Conservation (phyloP, 2,329 filamentous ascomycete species). For the Ascocoryne sarcoides region DNA sequence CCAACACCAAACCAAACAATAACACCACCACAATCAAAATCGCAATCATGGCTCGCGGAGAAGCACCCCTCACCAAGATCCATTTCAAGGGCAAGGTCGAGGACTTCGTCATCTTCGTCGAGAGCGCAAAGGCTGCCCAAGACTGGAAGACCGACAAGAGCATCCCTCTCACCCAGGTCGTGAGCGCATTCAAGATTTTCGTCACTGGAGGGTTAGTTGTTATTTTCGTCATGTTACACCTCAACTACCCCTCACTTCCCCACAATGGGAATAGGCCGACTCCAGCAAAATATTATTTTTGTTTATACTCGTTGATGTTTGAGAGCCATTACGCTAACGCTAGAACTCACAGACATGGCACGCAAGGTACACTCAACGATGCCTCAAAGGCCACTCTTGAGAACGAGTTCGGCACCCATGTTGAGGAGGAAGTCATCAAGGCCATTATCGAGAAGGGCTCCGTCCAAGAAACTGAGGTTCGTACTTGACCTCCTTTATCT, state of each 20-base stretch:
- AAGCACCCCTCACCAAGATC: conserved; percentile 51
- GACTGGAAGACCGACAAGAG: conserved; percentile 78
- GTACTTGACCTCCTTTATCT: conserved; percentile 20
- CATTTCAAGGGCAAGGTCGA: conserved; percentile 61
- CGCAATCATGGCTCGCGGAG: conserved; percentile 45
- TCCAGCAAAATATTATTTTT: too few species aligned
- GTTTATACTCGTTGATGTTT: too few species aligned
- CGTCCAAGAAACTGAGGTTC: conserved; percentile 52
- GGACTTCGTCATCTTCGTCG: conserved; percentile 60
- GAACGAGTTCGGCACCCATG: conserved; percentile 76
- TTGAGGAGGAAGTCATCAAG: conserved; percentile 73
- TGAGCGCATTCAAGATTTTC: conserved; percentile 84
- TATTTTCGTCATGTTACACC: conserved; percentile 5
- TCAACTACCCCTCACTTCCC: conserved; percentile 7
- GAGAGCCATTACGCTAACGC: too few species aligned
- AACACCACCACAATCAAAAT: conserved; percentile 3
- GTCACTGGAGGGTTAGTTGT: conserved; percentile 73
- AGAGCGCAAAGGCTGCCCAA: conserved; percentile 53
- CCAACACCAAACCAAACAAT: conserved; percentile 5
- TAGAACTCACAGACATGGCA: conserved; percentile 89
- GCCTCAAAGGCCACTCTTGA: conserved; percentile 70
- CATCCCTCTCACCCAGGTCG: conserved; percentile 73
- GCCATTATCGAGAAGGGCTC: conserved; percentile 71
- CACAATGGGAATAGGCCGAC: not conserved
- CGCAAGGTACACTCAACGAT: conserved; percentile 67